Evolutionary conservation across 2,329 filamentous ascomycete genomes (phyloP).

Genomic region (Massarina eburnea): DNA sequence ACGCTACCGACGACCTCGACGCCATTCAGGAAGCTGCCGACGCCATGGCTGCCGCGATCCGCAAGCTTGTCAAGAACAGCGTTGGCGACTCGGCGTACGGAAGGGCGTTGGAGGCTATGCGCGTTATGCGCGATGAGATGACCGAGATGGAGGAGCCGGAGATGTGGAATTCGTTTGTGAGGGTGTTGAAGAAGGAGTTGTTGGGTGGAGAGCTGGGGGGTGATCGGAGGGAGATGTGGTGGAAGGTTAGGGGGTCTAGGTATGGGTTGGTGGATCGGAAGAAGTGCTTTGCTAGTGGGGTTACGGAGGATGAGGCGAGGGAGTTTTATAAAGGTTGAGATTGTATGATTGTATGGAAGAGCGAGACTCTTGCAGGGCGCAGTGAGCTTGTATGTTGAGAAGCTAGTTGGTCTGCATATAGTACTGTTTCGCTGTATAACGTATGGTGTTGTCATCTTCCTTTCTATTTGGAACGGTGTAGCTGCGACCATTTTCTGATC

Average conservation of each 20-base stretch:
- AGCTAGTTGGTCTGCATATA: no score
- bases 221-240: constrained; percentile 82
- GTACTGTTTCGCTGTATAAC: no score
- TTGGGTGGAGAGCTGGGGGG: constrained; percentile 71
- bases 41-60: constrained; percentile 74
- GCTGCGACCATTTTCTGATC: no score
- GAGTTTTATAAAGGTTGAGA: constrained; percentile 31
- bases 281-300: constrained; percentile 64
- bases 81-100: constrained; percentile 76
- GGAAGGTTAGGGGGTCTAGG: constrained; percentile 64
- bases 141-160: constrained; percentile 72
- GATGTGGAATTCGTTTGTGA: constrained; percentile 75
- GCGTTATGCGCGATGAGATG: constrained; percentile 77
- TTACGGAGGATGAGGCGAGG: constrained; percentile 70
- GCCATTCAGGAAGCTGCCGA: constrained; percentile 68
- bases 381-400: no score
- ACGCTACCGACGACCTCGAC: constrained; percentile 59
- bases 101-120: constrained; percentile 72
- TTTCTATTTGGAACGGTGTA: no score
- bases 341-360: background rate
- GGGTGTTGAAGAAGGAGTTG: constrained; percentile 70
- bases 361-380: no score
- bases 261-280: constrained; percentile 72
- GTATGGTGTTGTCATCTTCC: no score
- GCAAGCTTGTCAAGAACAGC: constrained; percentile 68